These are phyloP conservation scores for Mallotus repandus DNA, from an alignment of 441 rosid species.

Conservation along the genomic window DNA sequence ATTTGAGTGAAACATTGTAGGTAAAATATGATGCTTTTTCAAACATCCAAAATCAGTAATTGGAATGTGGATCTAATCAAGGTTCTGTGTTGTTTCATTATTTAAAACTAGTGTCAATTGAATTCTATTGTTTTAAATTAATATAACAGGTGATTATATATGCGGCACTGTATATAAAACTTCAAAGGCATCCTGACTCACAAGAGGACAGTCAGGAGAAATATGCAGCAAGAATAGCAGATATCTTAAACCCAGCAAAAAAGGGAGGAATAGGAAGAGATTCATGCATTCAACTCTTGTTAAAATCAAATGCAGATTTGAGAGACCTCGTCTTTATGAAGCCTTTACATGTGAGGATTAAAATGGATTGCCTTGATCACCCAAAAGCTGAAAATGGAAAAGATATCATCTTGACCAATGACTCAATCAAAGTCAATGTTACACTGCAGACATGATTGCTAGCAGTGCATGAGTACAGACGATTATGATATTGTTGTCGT, in stretches of 20 bases:
- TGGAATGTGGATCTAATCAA: background rate
- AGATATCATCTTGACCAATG: constrained; percentile 56
- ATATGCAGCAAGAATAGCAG: constrained; percentile 50
- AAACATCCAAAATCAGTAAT: background rate
- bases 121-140: background rate
- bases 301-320: constrained; percentile 52
- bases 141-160: constrained; percentile 54
- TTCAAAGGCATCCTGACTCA: constrained; percentile 36
- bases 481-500: background rate
- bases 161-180: constrained; percentile 68
- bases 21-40: background rate
- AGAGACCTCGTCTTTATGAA: constrained; percentile 63
- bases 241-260: constrained; percentile 45
- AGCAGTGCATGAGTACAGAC: background rate
- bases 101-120: background rate
- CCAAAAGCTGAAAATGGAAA: constrained; percentile 74
- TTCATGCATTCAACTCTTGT: constrained; percentile 52
- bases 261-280: constrained; percentile 36
- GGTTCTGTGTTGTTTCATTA: background rate
- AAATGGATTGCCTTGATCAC: constrained; percentile 51
- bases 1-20: background rate
- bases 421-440: constrained; percentile 52
- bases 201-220: constrained; percentile 44
- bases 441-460: constrained; percentile 35
- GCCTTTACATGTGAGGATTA: constrained; percentile 68